Conservation (phyloP, 257 asterid genomes). For the Ilex asprella region DNA sequence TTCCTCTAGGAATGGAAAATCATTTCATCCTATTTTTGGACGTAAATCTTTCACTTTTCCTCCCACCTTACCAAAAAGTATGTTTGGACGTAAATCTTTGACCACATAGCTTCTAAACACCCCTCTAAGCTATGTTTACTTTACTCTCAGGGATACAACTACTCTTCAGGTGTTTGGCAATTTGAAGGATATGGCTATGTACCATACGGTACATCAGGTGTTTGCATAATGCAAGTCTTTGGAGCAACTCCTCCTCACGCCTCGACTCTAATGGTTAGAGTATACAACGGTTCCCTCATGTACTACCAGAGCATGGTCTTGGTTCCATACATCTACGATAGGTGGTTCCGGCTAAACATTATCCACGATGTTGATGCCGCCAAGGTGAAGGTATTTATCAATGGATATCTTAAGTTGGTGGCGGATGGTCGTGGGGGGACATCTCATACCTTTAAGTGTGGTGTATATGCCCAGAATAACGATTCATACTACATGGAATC, state of each 20-base stretch:
- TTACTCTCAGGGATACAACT: conserved; percentile 24
- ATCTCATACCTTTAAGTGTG: conserved; percentile 28
- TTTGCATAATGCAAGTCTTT: conserved; percentile 34
- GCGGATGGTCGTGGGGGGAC: conserved; percentile 20
- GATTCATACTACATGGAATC: conserved; percentile 31
- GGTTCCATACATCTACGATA: conserved; percentile 15
- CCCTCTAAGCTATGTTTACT: not conserved
- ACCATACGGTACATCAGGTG: conserved; percentile 28
- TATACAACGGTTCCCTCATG: conserved; percentile 19
- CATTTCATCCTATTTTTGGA: too few species aligned
- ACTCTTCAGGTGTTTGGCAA: conserved; percentile 32
- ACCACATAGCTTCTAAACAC: too few species aligned
- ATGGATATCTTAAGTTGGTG: conserved; percentile 15
- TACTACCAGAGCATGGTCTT: conserved; percentile 12
- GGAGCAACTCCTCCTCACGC: conserved; percentile 20
- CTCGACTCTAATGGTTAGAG: conserved; percentile 30
- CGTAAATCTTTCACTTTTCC: too few species aligned
- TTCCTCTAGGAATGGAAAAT: too few species aligned
- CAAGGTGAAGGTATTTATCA: conserved; percentile 13
- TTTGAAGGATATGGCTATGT: conserved; percentile 27
- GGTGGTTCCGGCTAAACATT: conserved; percentile 30
- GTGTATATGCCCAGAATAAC: conserved; percentile 29
- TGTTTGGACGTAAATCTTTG: too few species aligned
- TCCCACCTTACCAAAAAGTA: too few species aligned
- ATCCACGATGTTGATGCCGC: conserved; percentile 25